Conservation (phyloP, 1,139 yeast genomes). For the Kodamaea derodonti region DNA sequence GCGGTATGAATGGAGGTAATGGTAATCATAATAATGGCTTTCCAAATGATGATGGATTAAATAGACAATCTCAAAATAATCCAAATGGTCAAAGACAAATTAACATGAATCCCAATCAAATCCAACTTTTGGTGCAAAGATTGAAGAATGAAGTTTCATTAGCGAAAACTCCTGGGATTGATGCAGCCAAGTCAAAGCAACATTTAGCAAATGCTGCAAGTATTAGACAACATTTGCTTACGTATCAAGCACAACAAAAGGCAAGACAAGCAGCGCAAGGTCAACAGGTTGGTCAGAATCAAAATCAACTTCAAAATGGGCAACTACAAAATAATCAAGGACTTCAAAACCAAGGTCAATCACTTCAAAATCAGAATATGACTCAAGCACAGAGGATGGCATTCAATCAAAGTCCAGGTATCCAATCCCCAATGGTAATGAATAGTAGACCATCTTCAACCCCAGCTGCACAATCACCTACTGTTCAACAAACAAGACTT, state of each 20-base stretch:
- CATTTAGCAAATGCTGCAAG: conserved; percentile 67
- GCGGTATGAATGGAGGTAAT: conserved; percentile 1
- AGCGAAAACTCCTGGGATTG: conserved; percentile 51
- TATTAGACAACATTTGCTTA: conserved; percentile 48
- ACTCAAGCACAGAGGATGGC: conserved; percentile 5
- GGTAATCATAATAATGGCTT: conserved; percentile 1
- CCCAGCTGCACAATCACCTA: conserved; percentile 5
- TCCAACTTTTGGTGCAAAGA: conserved; percentile 56
- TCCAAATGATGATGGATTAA: background rate
- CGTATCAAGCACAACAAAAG: conserved; percentile 40
- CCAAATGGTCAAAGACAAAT: conserved; percentile 15
- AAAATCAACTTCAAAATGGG: conserved; percentile 2
- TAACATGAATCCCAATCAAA: conserved; percentile 51
- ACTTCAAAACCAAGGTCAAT: conserved; percentile 6
- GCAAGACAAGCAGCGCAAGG: conserved; percentile 11
- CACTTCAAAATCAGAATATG: conserved; percentile 5
- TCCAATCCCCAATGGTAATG: conserved; percentile 5
- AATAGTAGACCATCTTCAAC: background rate
- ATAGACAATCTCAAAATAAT: background rate
- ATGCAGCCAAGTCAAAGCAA: conserved; percentile 66
- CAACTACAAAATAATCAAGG: conserved; percentile 6
- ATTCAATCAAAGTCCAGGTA: conserved; percentile 6
- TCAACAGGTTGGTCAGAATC: conserved; percentile 2
- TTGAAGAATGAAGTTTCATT: conserved; percentile 61
- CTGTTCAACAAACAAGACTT: conserved; percentile 1